These are phyloP conservation scores for Acrocalymma vagum DNA, from an alignment of 2,329 filamentous ascomycete genomes.

Conservation along the genomic window DNA sequence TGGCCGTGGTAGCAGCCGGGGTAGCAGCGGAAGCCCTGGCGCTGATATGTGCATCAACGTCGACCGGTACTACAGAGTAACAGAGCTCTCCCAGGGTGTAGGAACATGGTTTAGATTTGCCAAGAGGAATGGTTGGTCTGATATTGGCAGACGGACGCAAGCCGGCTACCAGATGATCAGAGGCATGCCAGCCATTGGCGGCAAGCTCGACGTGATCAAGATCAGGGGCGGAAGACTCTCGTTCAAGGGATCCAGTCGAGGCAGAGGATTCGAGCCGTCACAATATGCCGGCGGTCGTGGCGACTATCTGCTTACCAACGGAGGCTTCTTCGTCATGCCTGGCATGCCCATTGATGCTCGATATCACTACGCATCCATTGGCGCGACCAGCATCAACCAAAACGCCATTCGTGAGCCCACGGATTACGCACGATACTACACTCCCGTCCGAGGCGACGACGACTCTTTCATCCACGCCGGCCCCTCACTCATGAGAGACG, in stretches of 20 bases:
- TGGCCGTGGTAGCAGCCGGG: no score
- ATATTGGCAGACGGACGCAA: not conserved
- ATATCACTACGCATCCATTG: not conserved
- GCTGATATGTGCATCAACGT: no score
- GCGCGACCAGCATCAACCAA: not conserved
- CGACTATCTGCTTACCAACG: constrained; percentile 2
- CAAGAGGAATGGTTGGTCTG: constrained; percentile 1
- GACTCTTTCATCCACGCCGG: constrained; percentile 3
- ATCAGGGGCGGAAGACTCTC: constrained; percentile 1
- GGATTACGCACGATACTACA: not conserved
- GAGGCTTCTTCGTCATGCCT: not conserved
- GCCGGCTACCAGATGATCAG: not conserved
- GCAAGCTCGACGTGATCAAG: constrained; percentile 5
- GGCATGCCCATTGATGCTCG: no score
- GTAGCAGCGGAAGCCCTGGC: no score
- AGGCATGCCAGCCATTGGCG: not conserved
- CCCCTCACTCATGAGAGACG: not conserved
- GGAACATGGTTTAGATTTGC: not conserved
- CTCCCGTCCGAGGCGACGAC: not conserved
- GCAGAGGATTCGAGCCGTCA: constrained; percentile 1
- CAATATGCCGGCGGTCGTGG: not conserved
- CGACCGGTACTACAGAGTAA: no score
- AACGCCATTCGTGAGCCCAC: not conserved
- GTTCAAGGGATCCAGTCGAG: not conserved
- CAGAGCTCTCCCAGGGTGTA: no score